Percentiles rank a stretch among this genome's conserved stretches.
These are phyloP conservation scores for Exutisphaerella laricina DNA, from an alignment of 2,329 filamentous ascomycete genomes.

Conservation along the genomic window DNA sequence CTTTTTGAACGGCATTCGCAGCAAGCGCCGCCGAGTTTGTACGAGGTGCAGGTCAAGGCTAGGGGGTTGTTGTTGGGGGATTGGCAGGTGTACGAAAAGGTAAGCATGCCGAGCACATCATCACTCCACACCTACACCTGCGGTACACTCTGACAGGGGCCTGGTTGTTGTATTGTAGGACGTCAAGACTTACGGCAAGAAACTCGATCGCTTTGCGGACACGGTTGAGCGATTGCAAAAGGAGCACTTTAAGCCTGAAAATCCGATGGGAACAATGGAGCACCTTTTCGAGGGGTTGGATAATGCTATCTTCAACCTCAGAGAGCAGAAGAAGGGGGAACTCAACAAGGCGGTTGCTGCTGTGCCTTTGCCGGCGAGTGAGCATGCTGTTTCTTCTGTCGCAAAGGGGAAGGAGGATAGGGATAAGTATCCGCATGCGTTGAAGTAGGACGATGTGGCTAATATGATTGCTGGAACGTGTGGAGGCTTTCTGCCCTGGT, in stretches of 20 bases:
- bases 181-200: conserved; percentile 2
- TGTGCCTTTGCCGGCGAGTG: conserved; percentile 5
- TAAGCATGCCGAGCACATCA: no score
- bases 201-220: conserved; percentile 5
- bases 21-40: conserved; percentile 7
- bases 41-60: conserved; percentile 8
- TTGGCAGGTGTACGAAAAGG: no score
- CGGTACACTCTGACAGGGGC: no score
- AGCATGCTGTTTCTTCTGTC: neutral
- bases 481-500: no score
- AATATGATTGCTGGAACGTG: no score
- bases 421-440: conserved; percentile 1
- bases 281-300: conserved; percentile 5
- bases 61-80: conserved; percentile 2
- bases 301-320: conserved; percentile 11
- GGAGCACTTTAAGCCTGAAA: no score
- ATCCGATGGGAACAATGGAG: neutral
- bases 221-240: conserved; percentile 5
- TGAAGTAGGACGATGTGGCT: no score
- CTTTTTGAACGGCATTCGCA: conserved; percentile 5
- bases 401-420: neutral
- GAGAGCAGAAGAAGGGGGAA: conserved; percentile 6
- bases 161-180: conserved; percentile 4
- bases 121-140: no score
- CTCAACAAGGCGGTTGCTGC: conserved; percentile 4